Base-by-base conservation (phyloP, 31 red algal genomes). In the Asparagopsis taxiformis region DNA sequence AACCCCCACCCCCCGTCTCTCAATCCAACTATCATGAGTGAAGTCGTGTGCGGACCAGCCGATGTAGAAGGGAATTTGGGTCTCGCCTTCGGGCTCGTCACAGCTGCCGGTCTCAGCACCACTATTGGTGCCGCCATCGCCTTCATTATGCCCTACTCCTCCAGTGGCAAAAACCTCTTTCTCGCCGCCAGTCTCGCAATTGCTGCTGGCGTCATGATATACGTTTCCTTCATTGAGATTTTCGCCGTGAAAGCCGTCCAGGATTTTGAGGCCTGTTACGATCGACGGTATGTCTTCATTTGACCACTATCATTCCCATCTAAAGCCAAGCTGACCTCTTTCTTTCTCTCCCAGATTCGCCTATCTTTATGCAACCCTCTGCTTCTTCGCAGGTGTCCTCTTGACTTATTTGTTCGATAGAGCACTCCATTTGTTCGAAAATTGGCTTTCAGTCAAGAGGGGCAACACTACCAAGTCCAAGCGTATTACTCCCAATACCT, bases 211-310 rank as follows among this genome's bases (percentile, higher is more conserved):
- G 90, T 93, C 7, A 93, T 93, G 90, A 31, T 75, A 1, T 93
- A 93, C 60, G 90, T 93, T 44, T 93, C 90, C 24, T 93, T 93
- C 49, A 65, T 88, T 8, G 90, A 93, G 74, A 93, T 93, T 66
- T 86, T 93, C 65, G 62, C 81, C 23, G 46, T 36, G 0, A 92
- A 92, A 54, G 58, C 89, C 25, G 49, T 92, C 11, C 44, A 32
- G 32, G 34, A 77, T 32, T 92, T 92, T 52, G 61, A 31, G 51
- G 51, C 41, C 3, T 92, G 89, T 49, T 33, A 84, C 16, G 38
- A 53, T 49, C 53, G 80, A 74, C 21, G 64, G 81, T 85, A 85
- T 0, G 79, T 64, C 6, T 23, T 28, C 32, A 13, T 54, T 1
- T 35, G 24, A 25, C 34, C 29, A 59, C 55, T 10, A 59, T 59